Conservation (phyloP, 208 protist genomes). For the Trypanosoma avium region DNA sequence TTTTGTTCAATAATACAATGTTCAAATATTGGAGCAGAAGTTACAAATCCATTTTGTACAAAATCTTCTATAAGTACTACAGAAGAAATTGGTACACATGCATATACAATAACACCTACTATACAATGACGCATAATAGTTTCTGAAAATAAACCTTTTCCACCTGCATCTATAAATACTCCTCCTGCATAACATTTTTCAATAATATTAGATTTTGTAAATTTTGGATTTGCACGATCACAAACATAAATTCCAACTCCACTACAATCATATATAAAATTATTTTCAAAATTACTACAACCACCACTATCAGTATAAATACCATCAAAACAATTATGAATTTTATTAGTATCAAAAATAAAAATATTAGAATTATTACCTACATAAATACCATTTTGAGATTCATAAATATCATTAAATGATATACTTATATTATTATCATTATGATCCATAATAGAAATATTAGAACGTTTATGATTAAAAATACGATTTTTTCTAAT, state of each 20-base stretch:
- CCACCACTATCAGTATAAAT: conserved; percentile 51
- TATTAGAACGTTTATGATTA: conserved; percentile 56
- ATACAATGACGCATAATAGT: conserved; percentile 46
- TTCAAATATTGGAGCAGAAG: conserved; percentile 48
- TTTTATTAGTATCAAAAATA: conserved; percentile 48
- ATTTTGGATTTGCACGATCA: conserved; percentile 47
- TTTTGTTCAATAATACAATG: conserved; percentile 77
- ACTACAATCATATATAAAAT: conserved; percentile 64
- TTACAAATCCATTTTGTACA: conserved; percentile 33
- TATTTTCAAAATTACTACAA: conserved; percentile 50
- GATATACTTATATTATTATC: conserved; percentile 31
- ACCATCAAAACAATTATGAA: conserved; percentile 77
- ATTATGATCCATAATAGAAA: conserved; percentile 40
- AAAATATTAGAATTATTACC: conserved; percentile 41
- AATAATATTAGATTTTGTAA: conserved; percentile 53
- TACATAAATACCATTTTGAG: conserved; percentile 70
- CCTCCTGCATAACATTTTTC: conserved; percentile 63
- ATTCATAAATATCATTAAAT: conserved; percentile 60
- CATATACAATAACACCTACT: conserved; percentile 64
- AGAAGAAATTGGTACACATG: conserved; percentile 46
- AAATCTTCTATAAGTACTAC: conserved; percentile 44
- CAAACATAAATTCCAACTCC: conserved; percentile 69
- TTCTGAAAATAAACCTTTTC: conserved; percentile 33
- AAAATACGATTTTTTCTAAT: conserved; percentile 57
- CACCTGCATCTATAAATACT: conserved; percentile 68